Percentiles rank a stretch among this genome's conserved stretches.
Evolutionary conservation across 2,329 filamentous ascomycete species (phyloP).

Genomic region (Lasiodiplodia hormozganensis): DNA sequence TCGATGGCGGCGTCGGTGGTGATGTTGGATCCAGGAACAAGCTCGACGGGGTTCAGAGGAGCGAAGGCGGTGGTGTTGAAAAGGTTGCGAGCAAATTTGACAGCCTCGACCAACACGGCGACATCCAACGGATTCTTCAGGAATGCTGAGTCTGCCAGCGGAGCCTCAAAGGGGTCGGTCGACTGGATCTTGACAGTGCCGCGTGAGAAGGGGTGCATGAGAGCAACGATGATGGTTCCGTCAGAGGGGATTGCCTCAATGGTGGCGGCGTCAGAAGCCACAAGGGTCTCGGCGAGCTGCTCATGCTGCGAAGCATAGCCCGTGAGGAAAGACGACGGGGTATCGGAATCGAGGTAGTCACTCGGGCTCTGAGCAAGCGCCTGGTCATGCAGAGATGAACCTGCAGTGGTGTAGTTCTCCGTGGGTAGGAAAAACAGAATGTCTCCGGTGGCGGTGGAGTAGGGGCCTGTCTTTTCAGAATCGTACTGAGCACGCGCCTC

Average conservation of each 20-base stretch:
- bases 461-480: slow-evolving; percentile 14
- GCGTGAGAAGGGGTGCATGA: slow-evolving; percentile 35
- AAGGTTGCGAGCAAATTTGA: slow-evolving; percentile 34
- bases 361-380: neutral
- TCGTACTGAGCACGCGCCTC: slow-evolving; percentile 20
- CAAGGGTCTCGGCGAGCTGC: slow-evolving; percentile 18
- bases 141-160: slow-evolving; percentile 28
- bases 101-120: slow-evolving; percentile 35
- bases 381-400: slow-evolving; percentile 6
- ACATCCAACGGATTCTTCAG: slow-evolving; percentile 38
- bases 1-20: slow-evolving; percentile 37
- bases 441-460: slow-evolving; percentile 11
- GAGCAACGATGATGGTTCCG: slow-evolving; percentile 13
- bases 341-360: slow-evolving; percentile 9
- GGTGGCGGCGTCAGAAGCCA: slow-evolving; percentile 17
- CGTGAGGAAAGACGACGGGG: neutral
- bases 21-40: slow-evolving; percentile 35
- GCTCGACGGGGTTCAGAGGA: slow-evolving; percentile 36
- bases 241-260: slow-evolving; percentile 19
- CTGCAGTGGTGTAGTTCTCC: slow-evolving; percentile 18
- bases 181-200: slow-evolving; percentile 36
- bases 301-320: slow-evolving; percentile 13
- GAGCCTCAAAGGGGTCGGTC: slow-evolving; percentile 16
- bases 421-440: slow-evolving; percentile 27
- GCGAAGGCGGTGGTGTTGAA: slow-evolving; percentile 31